Base-by-base conservation (phyloP, 352 stramenopile species). In the Pythium vanterpoolii region DNA sequence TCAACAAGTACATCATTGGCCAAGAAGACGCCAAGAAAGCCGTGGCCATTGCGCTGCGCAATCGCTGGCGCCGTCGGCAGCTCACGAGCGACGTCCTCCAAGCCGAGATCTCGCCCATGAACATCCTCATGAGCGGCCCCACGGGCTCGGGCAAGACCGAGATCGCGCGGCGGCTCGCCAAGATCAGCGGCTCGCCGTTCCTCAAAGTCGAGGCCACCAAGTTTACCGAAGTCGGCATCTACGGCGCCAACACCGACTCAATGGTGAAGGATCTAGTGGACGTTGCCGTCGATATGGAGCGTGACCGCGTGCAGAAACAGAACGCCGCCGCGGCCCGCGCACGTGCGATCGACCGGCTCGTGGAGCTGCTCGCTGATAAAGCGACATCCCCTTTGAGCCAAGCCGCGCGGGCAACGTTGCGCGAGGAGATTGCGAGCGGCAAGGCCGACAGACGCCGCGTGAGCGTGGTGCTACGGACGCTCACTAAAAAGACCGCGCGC, bases 191-290 rank as follows among this genome's bases (percentile, higher is more conserved):
- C 69, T 97, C 96, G 51, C 96, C 96, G n/a, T 99, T 99, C 77
- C 86, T 98, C 60, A 99, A 99, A 69, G 83, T 93, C 39, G 97
- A 99, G 71, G 97, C 97, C 16, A 99, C 97, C 46, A 99, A 99
- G 78, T 99, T 98, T 73, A 99, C 97, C 5, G 97, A 99, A 71
- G 97, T 99, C 23, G 97, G 97, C 26, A 99, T 99, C 72, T 97
- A 99, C 72, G 97, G 97, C 49, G 75, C 96, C 42, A 98, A 99
- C 77, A 96, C 98, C 3, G 97, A 99, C 76, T 91, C 96, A 46
- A 99, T 99, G 79, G 97, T 99, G 71, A 96, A 97, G 55, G 81
- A 99, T 68, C 90, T 99, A 30, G 95, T 99, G 53, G 96, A 99
- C 66, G 85, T 98, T 10, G 87, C 87, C 13, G 96, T 98, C 47